Base-by-base conservation (phyloP, 306 rosid species). In the Glycine tomentella region DNA sequence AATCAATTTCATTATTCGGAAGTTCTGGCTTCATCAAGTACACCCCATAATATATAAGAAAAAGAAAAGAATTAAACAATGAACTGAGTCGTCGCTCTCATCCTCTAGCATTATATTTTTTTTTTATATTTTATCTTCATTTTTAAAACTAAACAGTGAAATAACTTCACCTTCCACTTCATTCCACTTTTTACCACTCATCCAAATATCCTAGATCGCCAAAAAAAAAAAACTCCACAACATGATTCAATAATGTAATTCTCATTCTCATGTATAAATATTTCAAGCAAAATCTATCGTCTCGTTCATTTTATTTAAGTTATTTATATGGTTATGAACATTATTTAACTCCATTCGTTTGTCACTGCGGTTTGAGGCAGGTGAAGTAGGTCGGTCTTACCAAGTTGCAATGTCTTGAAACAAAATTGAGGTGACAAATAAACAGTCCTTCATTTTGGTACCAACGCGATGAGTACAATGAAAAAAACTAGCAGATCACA, bases 401-500 rank as follows among this genome's bases (percentile, higher is more conserved):
- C 10, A 61, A 3, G 46, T 65, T 72, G 36, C 13, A 45, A 65
- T 56, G 51, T 42, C 53, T 53, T 80, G 78, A 74, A 59, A 76
- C 31, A 63, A 77, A 20, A 20, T 34, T 72, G 50, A 36, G 4
- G 63, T 61, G 81, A 73, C 36, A 64, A 63, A 46, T 62, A 63
- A 69, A 33, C 11, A 56, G 53, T 36, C 83, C 77, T 74, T 74
- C 45, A 33, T 63, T 68, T 76, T 46, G 76, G 31, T 25, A 25
- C 14, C 20, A 11, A 78, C 51, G 36, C 5, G 66, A 36, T 45
- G 8, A 67, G 46, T 66, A 58, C 73, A 69, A 58, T n/a, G 38
- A 66, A 59, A 67, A 25, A 68, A 48, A 82, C 17, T 81, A 68
- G 48, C 66, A 67, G 68, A 50, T 74, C 51, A 69, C 75, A n/a